Percentiles rank a stretch among this genome's conserved stretches.
Conservation (phyloP, 2,329 filamentous ascomycete genomes). For the Trichoderma simmonsii region DNA sequence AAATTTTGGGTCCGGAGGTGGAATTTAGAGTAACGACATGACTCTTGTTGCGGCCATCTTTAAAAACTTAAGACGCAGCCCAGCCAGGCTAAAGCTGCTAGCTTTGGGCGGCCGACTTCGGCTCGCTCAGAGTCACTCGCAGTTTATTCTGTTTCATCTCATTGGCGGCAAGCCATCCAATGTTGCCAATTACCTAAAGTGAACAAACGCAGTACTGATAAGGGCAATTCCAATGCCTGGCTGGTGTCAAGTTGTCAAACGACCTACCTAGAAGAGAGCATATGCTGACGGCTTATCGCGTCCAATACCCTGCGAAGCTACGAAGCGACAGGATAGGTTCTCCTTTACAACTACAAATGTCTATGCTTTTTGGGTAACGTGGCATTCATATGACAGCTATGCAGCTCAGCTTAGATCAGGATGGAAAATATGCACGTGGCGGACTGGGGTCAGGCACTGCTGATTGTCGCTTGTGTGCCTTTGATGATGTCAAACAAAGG, state of each 20-base stretch:
- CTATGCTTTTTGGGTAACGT: not conserved
- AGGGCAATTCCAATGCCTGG: not conserved
- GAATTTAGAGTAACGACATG: conserved; percentile 17
- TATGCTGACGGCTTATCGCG: conserved; percentile 5
- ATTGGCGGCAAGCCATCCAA: conserved; percentile 15
- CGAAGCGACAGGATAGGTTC: not conserved
- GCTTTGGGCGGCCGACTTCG: conserved; percentile 23
- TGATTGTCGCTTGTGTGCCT: not conserved
- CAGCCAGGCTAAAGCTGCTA: not conserved
- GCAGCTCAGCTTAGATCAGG: not conserved
- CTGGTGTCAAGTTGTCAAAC: not conserved
- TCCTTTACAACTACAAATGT: not conserved
- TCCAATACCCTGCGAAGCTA: not conserved
- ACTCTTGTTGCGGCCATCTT: conserved; percentile 16
- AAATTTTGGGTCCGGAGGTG: not conserved
- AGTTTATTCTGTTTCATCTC: not conserved
- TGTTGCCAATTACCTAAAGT: conserved; percentile 11
- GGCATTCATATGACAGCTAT: not conserved
- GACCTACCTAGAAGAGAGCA: conserved; percentile 10
- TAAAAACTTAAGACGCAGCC: conserved; percentile 7
- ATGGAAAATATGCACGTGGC: not conserved
- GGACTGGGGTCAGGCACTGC: not conserved
- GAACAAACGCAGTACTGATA: conserved; percentile 8
- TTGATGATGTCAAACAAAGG: not conserved
- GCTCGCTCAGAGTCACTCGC: conserved; percentile 17